A percentile compares a stretch with the other conserved stretches of the same genome.
phyloP scores from a whole-genome alignment of 78 protist genomes.

The Planoprotostelium fungivorum region DNA sequence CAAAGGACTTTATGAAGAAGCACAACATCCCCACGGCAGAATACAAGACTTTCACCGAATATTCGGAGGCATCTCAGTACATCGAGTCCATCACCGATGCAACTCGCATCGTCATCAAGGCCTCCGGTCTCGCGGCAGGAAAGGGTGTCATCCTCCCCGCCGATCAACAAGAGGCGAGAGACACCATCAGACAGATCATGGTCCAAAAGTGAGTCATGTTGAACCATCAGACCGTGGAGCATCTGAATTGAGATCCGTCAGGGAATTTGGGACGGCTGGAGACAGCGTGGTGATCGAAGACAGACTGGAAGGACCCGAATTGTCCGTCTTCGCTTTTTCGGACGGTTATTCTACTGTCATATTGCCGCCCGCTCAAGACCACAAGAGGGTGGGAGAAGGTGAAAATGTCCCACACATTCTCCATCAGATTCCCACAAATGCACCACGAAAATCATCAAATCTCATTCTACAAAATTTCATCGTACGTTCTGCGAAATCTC shows the following conservation, averaged over 20 bases:
- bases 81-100: constrained; percentile 16
- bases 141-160: constrained; percentile 83
- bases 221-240: too few relatives aligned
- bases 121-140: constrained; percentile 86
- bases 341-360: constrained; percentile 58
- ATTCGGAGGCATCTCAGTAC: constrained; percentile 35
- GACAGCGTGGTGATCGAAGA: constrained; percentile 77
- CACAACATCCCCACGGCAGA: constrained; percentile 83
- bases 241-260: too few relatives aligned
- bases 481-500: too few relatives aligned
- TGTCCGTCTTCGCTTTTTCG: constrained; percentile 70
- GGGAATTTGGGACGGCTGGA: constrained; percentile 57
- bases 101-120: constrained; percentile 37
- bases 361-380: constrained; percentile 79
- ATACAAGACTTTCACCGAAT: constrained; percentile 42
- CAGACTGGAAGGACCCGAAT: constrained; percentile 68
- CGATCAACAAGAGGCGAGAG: constrained; percentile 52
- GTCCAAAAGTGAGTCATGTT: constrained; percentile 8
- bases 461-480: neutral
- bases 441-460: too few relatives aligned
- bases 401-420: too few relatives aligned
- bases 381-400: constrained; percentile 72
- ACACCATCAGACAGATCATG: constrained; percentile 38
- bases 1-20: constrained; percentile 79
- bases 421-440: too few relatives aligned